Evolutionary conservation across 306 rosid genomes (phyloP), one percentile per base, ranked within the genome.

Genomic region (Vigna trinervia): DNA sequence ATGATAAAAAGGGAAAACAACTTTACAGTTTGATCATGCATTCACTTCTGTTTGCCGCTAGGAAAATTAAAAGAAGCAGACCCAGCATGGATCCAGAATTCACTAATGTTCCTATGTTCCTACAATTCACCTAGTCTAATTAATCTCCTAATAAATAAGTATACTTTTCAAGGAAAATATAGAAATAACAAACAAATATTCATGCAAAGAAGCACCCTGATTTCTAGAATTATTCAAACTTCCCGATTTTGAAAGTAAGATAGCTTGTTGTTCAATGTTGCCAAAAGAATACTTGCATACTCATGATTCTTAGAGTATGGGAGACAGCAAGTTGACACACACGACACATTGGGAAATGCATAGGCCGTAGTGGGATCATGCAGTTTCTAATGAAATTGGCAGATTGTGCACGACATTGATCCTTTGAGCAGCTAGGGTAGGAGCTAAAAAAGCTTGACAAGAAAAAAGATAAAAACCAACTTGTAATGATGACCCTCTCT

Each of bases 1-100:
- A 43, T 64, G 43, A 20, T 3, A 63, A 46, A 62, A 75, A 60
- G 74, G 36, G 51, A 78, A 76, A 51, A 45, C 73, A 73, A 64
- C 36, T 28, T 12, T 58, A 38, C 52, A 75, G 71, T 50, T 69
- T 69, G 73, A 53, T 50, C 9, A 61, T 28, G 26, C n/a, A 77
- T 46, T 71, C 56, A 45, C 54, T 62, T 81, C 3, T 39, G 2
- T 58, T 71, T 51, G 23, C 17, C 46, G 7, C 45, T 54, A 71
- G 75, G 17, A 64, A 62, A 70, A 62, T 54, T 62, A 23, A 45
- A 34, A 30, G 64, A 11, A 6, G 71, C 51, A 54, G 57, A 32
- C 61, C 46, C 48, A 41, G 30, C 39, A 48, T 62, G n/a, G n/a
- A 26, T 70, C 77, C 59, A 69, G 52, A 70, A 48, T 51, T 53